These are phyloP conservation scores for Pleodorina starrii DNA, from an alignment of 139 green algal species.

Conservation along the genomic window DNA sequence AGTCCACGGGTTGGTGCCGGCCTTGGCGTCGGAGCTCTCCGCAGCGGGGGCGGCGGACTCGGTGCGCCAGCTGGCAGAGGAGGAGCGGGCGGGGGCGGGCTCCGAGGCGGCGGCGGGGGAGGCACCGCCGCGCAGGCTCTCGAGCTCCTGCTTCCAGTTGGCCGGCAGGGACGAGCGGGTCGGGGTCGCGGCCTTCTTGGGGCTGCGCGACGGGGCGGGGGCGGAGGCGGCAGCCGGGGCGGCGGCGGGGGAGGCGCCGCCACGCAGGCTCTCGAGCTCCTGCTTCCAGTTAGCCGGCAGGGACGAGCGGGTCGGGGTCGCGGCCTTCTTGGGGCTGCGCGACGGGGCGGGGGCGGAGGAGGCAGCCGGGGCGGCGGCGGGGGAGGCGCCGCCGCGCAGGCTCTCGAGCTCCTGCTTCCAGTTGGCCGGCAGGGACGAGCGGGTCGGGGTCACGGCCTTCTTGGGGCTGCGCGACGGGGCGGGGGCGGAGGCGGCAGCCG, in stretches of 20 bases:
- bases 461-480: slow-evolving; percentile 2
- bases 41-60: not conserved
- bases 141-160: slow-evolving; percentile 50
- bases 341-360: not conserved
- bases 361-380: not conserved
- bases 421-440: slow-evolving; percentile 32
- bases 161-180: slow-evolving; percentile 24
- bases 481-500: not conserved
- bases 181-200: slow-evolving; percentile 19
- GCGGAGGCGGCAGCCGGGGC: not conserved
- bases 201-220: not conserved
- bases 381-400: not conserved
- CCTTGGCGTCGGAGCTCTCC: not conserved
- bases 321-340: slow-evolving; percentile 23
- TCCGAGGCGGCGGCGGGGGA: not conserved
- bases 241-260: not conserved
- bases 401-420: slow-evolving; percentile 50
- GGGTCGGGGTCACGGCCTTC: slow-evolving; percentile 23
- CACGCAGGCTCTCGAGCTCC: slow-evolving; percentile 41
- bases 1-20: slow-evolving; percentile 45
- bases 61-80: slow-evolving; percentile 33
- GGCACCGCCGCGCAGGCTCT: slow-evolving; percentile 18
- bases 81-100: slow-evolving; percentile 34
- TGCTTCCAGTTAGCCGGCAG: slow-evolving; percentile 47
- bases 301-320: slow-evolving; percentile 1